Percentiles rank a stretch among this genome's conserved stretches.
phyloP scores from a whole-genome alignment of 1,284 basidiomycete genomes.

The Pseudozyma sp. region DNA sequence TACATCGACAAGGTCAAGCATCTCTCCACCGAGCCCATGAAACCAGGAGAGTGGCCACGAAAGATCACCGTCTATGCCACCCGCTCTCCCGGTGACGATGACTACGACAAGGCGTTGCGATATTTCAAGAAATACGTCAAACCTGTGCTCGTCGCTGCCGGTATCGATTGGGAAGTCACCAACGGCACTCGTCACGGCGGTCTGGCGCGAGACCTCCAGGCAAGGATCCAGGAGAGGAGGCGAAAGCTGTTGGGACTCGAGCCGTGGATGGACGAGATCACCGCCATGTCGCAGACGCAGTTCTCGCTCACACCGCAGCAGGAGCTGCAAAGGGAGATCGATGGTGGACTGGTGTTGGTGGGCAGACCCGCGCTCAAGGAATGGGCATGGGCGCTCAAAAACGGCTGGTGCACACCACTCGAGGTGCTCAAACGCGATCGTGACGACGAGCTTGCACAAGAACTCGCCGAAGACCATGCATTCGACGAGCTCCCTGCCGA shows the following conservation, averaged over 20 bases:
- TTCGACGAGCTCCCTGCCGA: constrained; percentile 76
- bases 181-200: constrained; percentile 86
- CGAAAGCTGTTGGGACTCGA: constrained; percentile 68
- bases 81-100: constrained; percentile 94
- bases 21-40: constrained; percentile 77
- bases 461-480: constrained; percentile 78
- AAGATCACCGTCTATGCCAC: constrained; percentile 87
- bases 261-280: constrained; percentile 54
- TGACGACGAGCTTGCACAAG: constrained; percentile 78
- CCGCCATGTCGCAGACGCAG: constrained; percentile 73
- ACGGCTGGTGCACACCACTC: constrained; percentile 79
- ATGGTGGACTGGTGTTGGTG: constrained; percentile 86
- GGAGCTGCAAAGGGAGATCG: constrained; percentile 76
- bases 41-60: constrained; percentile 78
- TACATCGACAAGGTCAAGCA: constrained; percentile 85
- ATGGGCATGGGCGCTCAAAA: constrained; percentile 85
- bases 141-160: constrained; percentile 93
- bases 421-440: constrained; percentile 75
- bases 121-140: constrained; percentile 97
- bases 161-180: constrained; percentile 88
- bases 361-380: constrained; percentile 94
- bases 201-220: constrained; percentile 79
- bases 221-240: constrained; percentile 77
- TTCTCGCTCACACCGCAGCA: constrained; percentile 75
- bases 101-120: constrained; percentile 82